Conservation (phyloP, 2,329 filamentous ascomycete genomes). For the Diaporthe nobilis region DNA sequence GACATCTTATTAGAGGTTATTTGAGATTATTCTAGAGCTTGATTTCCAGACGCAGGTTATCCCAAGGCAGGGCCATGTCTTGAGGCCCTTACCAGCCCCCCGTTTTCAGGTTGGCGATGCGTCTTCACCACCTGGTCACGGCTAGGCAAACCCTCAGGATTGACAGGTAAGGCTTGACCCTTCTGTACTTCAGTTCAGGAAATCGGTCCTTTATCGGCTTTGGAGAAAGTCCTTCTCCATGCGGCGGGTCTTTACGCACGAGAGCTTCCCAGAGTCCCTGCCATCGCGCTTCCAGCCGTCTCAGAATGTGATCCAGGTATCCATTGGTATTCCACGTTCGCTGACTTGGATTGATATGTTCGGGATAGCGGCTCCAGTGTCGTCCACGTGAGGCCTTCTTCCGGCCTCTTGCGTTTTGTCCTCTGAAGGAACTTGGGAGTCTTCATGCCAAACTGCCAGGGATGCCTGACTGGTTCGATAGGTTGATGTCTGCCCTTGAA, state of each 20-base stretch:
- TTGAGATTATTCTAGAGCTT: too few species aligned
- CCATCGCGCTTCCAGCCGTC: not conserved
- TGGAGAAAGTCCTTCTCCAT: not conserved
- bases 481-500: constrained; percentile 22
- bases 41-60: too few species aligned
- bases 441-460: constrained; percentile 21
- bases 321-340: not conserved
- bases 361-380: constrained; percentile 15
- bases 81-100: not conserved
- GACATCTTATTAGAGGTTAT: too few species aligned
- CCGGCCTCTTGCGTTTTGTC: not conserved
- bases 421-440: constrained; percentile 22
- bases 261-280: not conserved
- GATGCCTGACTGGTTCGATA: constrained; percentile 6
- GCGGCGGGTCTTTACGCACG: not conserved
- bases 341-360: constrained; percentile 9
- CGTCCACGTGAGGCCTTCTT: constrained; percentile 1
- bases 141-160: not conserved
- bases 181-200: not conserved
- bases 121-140: not conserved
- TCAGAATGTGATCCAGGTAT: not conserved
- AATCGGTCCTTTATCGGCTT: not conserved
- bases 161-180: not conserved
- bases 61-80: not conserved
- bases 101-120: not conserved